phyloP scores from a whole-genome alignment of 805 yeast species.

The Pichia paraexigua region DNA sequence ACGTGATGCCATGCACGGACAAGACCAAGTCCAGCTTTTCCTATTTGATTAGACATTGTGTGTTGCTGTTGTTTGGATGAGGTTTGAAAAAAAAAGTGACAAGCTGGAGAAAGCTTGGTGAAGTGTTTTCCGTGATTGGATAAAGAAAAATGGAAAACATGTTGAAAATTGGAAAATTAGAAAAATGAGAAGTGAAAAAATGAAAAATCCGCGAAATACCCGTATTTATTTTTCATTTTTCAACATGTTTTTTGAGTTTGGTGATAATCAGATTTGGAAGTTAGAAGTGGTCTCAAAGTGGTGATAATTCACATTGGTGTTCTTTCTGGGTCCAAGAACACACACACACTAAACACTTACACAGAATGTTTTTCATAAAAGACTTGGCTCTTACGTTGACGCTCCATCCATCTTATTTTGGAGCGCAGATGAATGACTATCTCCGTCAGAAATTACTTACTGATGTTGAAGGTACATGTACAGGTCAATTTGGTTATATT shows the following conservation, averaged over 20 bases:
- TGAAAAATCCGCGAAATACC: neutral
- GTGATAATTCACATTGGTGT: no score
- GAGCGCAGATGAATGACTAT: constrained; percentile 95
- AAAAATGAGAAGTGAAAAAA: neutral
- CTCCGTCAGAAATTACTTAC: constrained; percentile 81
- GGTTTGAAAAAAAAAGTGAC: neutral
- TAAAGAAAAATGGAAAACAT: no score
- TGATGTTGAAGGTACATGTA: constrained; percentile 98
- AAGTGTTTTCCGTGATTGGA: neutral
- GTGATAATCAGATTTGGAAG: neutral
- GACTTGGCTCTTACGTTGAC: constrained; percentile 88
- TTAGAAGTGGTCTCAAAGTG: no score
- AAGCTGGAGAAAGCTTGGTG: neutral
- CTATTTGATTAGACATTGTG: constrained; percentile 40
- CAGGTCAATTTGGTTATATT: constrained; percentile 97
- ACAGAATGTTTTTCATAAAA: constrained; percentile 41
- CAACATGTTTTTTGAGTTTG: neutral
- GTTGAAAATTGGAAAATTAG: neutral
- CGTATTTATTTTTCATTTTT: neutral
- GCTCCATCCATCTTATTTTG: constrained; percentile 94
- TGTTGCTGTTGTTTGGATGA: neutral
- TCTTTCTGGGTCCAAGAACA: neutral
- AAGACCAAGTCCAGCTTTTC: constrained; percentile 37
- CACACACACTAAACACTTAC: neutral
- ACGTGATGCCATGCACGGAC: constrained; percentile 94